These are phyloP conservation scores for Leishmania arabica DNA, from an alignment of 208 protist species.

Conservation along the genomic window DNA sequence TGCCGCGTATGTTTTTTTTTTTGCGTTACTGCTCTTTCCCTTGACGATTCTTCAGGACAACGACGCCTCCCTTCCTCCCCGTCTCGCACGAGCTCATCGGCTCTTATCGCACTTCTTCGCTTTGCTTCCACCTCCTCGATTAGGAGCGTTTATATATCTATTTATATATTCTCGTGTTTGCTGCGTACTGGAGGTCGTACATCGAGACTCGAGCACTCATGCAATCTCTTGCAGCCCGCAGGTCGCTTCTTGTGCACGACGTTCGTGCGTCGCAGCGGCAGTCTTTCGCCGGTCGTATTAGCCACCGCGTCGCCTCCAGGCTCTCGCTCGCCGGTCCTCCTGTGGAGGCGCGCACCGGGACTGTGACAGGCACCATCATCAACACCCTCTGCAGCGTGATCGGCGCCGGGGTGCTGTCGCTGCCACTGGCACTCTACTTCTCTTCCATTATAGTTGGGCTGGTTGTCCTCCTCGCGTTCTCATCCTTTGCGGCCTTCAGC, in stretches of 20 bases:
- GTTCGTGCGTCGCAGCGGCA: slow-evolving; percentile 26
- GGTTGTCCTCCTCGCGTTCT: slow-evolving; percentile 39
- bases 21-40: background rate
- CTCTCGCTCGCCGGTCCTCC: slow-evolving; percentile 49
- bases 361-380: slow-evolving; percentile 47
- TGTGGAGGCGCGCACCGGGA: slow-evolving; percentile 36
- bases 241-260: slow-evolving; percentile 13
- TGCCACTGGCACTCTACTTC: slow-evolving; percentile 70
- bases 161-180: background rate
- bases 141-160: background rate
- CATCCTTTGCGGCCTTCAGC: slow-evolving; percentile 43
- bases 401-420: slow-evolving; percentile 68
- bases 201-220: background rate
- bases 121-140: background rate
- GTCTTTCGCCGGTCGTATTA: slow-evolving; percentile 54
- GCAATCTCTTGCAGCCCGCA: background rate
- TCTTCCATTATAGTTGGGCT: slow-evolving; percentile 51
- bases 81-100: background rate
- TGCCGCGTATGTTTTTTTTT: background rate
- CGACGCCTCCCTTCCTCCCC: too few relatives aligned
- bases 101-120: background rate
- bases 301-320: slow-evolving; percentile 40
- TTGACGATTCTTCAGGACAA: too few relatives aligned
- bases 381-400: slow-evolving; percentile 83
- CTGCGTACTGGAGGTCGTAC: background rate